Evolutionary conservation across 345 rosid species (phyloP).

Genomic region (Lepidium aucheri): DNA sequence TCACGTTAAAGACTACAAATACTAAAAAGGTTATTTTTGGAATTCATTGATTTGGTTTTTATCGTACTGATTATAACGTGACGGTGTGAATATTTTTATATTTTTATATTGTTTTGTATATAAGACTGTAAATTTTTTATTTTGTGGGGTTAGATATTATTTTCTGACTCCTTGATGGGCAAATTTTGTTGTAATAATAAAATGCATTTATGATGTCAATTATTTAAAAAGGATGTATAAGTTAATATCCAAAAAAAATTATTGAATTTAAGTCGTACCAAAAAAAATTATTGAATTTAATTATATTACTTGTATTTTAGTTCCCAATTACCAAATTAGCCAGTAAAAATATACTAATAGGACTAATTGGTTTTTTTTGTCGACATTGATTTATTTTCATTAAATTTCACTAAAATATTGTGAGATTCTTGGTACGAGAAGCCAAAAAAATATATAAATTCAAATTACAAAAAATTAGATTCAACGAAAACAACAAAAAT

Average conservation of each 20-base stretch:
- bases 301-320: neutral
- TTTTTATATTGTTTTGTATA: too few species aligned
- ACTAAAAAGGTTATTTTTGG: neutral
- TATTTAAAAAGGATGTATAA: neutral
- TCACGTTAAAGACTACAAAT: constrained; percentile 34
- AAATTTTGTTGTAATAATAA: neutral
- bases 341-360: too few species aligned
- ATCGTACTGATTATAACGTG: neutral
- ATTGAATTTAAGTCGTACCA: too few species aligned
- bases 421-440: too few species aligned
- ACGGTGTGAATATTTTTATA: neutral
- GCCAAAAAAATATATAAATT: too few species aligned
- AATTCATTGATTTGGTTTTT: neutral
- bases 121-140: neutral
- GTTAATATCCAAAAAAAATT: neutral
- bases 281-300: too few species aligned
- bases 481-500: too few species aligned
- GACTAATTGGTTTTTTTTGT: too few species aligned
- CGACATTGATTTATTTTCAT: too few species aligned
- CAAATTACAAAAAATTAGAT: too few species aligned
- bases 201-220: neutral
- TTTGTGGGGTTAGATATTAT: neutral
- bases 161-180: neutral
- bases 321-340: too few species aligned
- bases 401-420: too few species aligned